Base-by-base conservation (phyloP, 1,284 basidiomycete genomes). In the Amylostereum areolatum region DNA sequence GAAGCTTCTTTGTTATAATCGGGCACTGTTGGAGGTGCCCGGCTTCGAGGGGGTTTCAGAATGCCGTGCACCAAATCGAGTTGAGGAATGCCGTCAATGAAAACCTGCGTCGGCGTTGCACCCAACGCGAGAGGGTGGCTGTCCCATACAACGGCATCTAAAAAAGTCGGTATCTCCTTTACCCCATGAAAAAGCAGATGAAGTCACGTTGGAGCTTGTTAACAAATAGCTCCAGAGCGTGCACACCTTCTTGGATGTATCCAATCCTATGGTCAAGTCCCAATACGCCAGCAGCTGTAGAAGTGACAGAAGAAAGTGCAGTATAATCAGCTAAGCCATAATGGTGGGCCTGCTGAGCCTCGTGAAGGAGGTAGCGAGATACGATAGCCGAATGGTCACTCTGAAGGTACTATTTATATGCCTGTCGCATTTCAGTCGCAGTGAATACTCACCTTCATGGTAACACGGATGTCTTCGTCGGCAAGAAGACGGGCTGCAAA, bases 91-190 rank as follows among this genome's bases (percentile, higher is more conserved):
- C 84, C 85, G 54, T 87, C 84, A 35, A 86, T 80, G 62, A 78
- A 80, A 9, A 87, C 83, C 60, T 87, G 83, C 33, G 67, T 78
- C 59, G 79, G 92, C 59, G 78, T 89, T 58, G 72, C 79, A 7
- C 85, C 84, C 3, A 93, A 72, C 0, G 81, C 69, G 29, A 95
- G 75, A 0, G 92, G 92, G 65, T 92, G 91, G 25, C 81, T 85
- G 57, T 94, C 89, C 92, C 92, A 95, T 3, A 95, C 73, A 12
- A 93, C 89, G n/a, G 95, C 57, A 64, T 94, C 88, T 81, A 51
- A 39, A 45, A 3, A 34, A 10, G 30, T n/a, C n/a, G n/a, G 32
- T n/a, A n/a, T n/a, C n/a, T n/a, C n/a, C n/a, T n/a, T n/a, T n/a
- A n/a, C n/a, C n/a, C n/a, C n/a, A n/a, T n/a, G n/a, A n/a, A n/a